Evolutionary conservation across 805 yeast genomes (phyloP), one percentile per base, ranked within the genome.

Genomic region (Kluyveromyces wickerhamii): DNA sequence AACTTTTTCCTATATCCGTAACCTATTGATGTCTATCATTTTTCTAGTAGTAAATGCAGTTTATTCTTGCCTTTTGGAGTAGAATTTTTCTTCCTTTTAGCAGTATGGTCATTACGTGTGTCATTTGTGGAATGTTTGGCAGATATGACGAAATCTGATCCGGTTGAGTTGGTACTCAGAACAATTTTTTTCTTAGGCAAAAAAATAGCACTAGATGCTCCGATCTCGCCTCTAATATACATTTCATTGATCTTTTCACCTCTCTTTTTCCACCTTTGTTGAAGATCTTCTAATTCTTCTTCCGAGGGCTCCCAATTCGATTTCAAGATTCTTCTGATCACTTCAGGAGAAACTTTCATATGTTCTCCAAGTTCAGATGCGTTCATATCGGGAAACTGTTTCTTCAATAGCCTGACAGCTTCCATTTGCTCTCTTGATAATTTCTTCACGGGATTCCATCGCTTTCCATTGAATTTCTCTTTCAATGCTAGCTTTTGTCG

Each of bases 311-410:
- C 59, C 94, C 95, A 88, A 24, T 69, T 74, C 4, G 89, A 77
- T 51, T 74, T 77, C 43, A 88, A 53, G 13, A 88, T 85, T 42
- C 95, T 70, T 39, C 95, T 65, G 2, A 87, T 71, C 0, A 88
- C 83, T 45, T 87, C 94, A 1, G 94, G 89, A 1, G 92, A 80
- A 4, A 85, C 68, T 32, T 70, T 63, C 57, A 80, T 87, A 49
- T 69, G 70, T 21, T 69, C 63, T 0, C 86, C 79, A 5, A 88
- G 53, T 27, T 74, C 79, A 3, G 62, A 60, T 2, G 79, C 68
- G 4, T 70, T 72, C 34, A 82, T 43, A n/a, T 71, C 66, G 0
- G 96, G 95, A 41, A 63, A 49, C 19, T 68, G 62, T 10, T 57
- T 57, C 45, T 75, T 80, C 30, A 86, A 47, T 4, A 63, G 52